Evolutionary conservation across 148 eudicot species (phyloP).

Genomic region (Linanthus parryae): DNA sequence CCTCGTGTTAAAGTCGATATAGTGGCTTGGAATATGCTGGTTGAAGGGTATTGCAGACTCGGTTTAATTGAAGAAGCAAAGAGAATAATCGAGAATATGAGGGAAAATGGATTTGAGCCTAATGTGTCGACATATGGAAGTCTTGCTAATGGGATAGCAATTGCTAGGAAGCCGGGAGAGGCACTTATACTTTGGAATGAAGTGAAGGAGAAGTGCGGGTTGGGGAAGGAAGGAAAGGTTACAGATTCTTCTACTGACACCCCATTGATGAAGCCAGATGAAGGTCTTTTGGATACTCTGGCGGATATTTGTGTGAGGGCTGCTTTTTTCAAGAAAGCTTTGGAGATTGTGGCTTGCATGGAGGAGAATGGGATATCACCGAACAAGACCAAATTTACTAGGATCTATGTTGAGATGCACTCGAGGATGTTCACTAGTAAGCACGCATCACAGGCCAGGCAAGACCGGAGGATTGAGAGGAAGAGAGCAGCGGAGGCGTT

Average conservation of each 20-base stretch:
- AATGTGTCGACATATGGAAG: conserved; percentile 89
- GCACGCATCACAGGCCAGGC: conserved; percentile 91
- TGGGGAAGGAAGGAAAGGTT: conserved; percentile 23
- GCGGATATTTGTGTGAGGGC: conserved; percentile 96
- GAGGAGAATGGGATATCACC: conserved; percentile 86
- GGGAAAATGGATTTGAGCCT: conserved; percentile 61
- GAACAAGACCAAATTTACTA: conserved; percentile 73
- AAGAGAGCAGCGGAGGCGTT: conserved; percentile 97
- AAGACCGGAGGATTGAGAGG: conserved; percentile 73
- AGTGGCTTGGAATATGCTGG: conserved; percentile 95
- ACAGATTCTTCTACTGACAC: conserved; percentile 19
- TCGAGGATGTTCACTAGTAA: conserved; percentile 97
- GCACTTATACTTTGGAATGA: conserved; percentile 90
- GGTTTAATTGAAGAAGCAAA: conserved; percentile 84
- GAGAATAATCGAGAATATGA: conserved; percentile 59
- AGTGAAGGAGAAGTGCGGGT: conserved; percentile 70
- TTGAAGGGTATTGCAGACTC: conserved; percentile 71
- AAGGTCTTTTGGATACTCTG: conserved; percentile 68
- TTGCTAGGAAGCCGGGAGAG: conserved; percentile 94
- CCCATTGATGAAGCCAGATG: conserved; percentile 63
- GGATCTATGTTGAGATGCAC: conserved; percentile 98
- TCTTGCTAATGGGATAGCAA: conserved; percentile 81
- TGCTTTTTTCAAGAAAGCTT: conserved; percentile 86
- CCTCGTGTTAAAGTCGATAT: conserved; percentile 86
- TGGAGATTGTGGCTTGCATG: conserved; percentile 98